Percentiles rank a stretch among this genome's conserved stretches.
phyloP scores from a whole-genome alignment of 495 filamentous ascomycete species.

The Tuber brumale region DNA sequence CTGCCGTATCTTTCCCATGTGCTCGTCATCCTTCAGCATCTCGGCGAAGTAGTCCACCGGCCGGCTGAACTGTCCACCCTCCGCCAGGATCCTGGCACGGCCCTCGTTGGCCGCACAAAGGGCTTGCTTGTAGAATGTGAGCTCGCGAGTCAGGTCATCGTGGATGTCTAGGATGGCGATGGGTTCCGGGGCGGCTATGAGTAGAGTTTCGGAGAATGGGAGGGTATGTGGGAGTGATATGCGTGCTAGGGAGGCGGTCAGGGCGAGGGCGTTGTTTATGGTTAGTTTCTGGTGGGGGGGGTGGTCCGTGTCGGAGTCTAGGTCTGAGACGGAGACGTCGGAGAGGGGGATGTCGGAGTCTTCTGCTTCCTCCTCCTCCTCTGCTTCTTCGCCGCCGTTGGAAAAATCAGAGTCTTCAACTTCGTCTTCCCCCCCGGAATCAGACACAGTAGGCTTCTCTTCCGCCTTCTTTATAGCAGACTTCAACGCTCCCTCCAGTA shows the following conservation, averaged over 20 bases:
- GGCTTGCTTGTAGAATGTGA: slow-evolving; percentile 89
- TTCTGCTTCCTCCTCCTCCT: slow-evolving; percentile 24
- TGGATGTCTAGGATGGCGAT: slow-evolving; percentile 50
- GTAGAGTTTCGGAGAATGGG: slow-evolving; percentile 54
- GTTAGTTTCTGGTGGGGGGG: slow-evolving; percentile 86
- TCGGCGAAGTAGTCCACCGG: slow-evolving; percentile 95
- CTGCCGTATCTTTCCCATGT: slow-evolving; percentile 91
- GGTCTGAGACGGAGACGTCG: slow-evolving; percentile 69
- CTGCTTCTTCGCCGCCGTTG: slow-evolving; percentile 22
- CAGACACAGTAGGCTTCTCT: slow-evolving; percentile 12
- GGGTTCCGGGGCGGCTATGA: slow-evolving; percentile 48
- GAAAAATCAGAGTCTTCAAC: slow-evolving; percentile 20
- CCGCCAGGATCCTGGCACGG: slow-evolving; percentile 60
- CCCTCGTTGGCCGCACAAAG: slow-evolving; percentile 68
- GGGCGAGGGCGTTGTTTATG: slow-evolving; percentile 91
- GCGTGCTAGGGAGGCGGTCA: slow-evolving; percentile 67
- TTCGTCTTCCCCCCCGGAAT: slow-evolving; percentile 19
- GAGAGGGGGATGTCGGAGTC: slow-evolving; percentile 63
- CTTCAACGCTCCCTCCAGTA: neutral
- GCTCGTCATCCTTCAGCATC: slow-evolving; percentile 97
- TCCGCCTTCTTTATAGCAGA: slow-evolving; percentile 8
- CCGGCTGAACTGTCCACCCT: slow-evolving; percentile 73
- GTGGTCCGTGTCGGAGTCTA: slow-evolving; percentile 57
- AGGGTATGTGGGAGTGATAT: slow-evolving; percentile 60
- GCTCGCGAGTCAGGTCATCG: slow-evolving; percentile 58